A percentile compares a stretch with the other conserved stretches of the same genome.
These are phyloP conservation scores for Mycena pura DNA, from an alignment of 768 basidiomycete genomes.

Conservation along the genomic window DNA sequence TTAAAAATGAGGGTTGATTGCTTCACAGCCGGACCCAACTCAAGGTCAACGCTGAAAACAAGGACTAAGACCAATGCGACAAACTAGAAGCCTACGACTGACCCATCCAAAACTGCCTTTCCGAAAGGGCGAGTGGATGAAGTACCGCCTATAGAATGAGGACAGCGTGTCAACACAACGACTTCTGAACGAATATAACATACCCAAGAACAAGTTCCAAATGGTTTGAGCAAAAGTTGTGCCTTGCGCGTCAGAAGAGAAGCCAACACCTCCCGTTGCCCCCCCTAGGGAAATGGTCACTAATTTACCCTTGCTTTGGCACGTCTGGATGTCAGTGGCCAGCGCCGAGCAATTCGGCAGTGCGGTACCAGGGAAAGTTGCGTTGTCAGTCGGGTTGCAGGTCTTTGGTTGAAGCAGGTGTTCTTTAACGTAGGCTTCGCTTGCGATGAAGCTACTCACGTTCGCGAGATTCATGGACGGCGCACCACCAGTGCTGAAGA, in stretches of 20 bases:
- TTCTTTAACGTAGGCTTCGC: too few relatives aligned
- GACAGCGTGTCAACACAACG: not conserved
- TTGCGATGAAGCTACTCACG: constrained; percentile 49
- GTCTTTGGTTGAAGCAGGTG: constrained; percentile 43
- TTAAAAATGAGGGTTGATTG: not conserved
- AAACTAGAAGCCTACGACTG: constrained; percentile 9
- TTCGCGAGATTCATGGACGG: constrained; percentile 76
- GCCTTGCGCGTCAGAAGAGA: constrained; percentile 64
- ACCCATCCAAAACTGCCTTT: constrained; percentile 76
- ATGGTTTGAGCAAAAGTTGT: constrained; percentile 66
- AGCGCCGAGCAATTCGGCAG: constrained; percentile 68
- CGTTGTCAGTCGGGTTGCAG: constrained; percentile 64
- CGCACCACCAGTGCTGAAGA: constrained; percentile 66
- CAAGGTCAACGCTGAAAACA: constrained; percentile 63
- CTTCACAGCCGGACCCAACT: constrained; percentile 33
- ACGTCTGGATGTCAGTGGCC: constrained; percentile 65
- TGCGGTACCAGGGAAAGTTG: constrained; percentile 65
- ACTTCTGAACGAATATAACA: not conserved
- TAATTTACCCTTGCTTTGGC: constrained; percentile 71
- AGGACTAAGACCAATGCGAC: not conserved
- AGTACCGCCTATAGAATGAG: constrained; percentile 37
- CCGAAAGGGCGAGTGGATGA: constrained; percentile 75
- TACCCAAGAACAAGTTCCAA: constrained; percentile 75
- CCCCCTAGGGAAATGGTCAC: constrained; percentile 66
- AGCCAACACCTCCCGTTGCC: constrained; percentile 66